These are phyloP conservation scores for Erigeron canadensis DNA, from an alignment of 129 eudicot genomes.

Conservation along the genomic window DNA sequence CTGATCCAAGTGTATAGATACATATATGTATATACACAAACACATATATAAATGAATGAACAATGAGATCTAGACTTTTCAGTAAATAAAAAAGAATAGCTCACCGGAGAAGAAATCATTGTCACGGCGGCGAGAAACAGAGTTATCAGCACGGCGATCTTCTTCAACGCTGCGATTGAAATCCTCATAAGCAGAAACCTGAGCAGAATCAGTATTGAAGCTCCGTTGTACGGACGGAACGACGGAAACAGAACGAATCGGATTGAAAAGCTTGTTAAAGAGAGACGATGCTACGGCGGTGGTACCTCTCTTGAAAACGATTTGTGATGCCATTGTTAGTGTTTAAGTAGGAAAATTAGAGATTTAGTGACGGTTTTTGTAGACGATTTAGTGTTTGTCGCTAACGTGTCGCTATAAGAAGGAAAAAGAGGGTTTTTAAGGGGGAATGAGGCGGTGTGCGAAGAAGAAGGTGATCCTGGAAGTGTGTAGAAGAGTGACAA, in stretches of 20 bases:
- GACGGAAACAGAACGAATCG: constrained; percentile 29
- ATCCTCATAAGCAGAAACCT: constrained; percentile 36
- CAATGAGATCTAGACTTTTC: neutral
- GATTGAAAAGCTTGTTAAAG: constrained; percentile 11
- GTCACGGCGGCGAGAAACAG: constrained; percentile 37
- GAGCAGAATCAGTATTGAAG: constrained; percentile 29
- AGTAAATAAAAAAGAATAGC: neutral
- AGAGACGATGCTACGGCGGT: neutral
- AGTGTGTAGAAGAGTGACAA: neutral
- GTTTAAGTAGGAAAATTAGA: neutral
- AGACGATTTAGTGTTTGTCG: neutral
- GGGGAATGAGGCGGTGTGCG: neutral
- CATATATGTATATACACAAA: neutral
- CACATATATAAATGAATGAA: neutral
- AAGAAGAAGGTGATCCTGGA: neutral
- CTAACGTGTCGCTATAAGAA: neutral
- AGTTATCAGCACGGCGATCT: constrained; percentile 33
- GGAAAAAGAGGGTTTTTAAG: neutral
- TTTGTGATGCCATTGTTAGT: constrained; percentile 22
- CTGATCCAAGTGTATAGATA: too few relatives aligned
- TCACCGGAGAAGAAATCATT: constrained; percentile 35
- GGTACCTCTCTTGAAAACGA: constrained; percentile 19
- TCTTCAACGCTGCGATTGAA: constrained; percentile 16
- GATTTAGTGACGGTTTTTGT: neutral
- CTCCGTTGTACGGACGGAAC: constrained; percentile 7